phyloP scores from a whole-genome alignment of 129 eudicot species.

The Scalesia atractyloides region DNA sequence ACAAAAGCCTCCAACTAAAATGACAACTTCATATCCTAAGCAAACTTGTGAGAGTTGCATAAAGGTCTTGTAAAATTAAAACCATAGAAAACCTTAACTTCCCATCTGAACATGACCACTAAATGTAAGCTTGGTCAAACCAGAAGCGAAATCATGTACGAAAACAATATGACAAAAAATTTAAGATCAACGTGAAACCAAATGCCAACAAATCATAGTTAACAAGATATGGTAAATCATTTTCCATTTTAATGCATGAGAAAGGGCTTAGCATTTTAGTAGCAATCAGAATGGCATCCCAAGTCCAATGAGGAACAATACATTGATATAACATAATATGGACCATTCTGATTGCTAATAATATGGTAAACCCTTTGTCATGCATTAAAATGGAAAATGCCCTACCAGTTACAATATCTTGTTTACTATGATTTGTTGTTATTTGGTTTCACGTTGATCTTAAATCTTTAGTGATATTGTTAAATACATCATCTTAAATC shows the following conservation, averaged over 20 bases:
- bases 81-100: neutral
- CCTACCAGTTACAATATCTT: too few species aligned
- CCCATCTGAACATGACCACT: conserved; percentile 2
- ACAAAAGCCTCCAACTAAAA: conserved; percentile 16
- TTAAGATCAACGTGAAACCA: neutral
- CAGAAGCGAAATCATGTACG: neutral
- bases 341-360: neutral
- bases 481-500: neutral
- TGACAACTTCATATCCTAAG: conserved; percentile 3
- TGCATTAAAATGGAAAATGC: too few species aligned
- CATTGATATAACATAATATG: neutral
- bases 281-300: neutral
- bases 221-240: neutral
- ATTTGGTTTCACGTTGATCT: neutral
- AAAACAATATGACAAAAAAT: neutral
- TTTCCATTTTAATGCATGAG: neutral
- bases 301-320: neutral
- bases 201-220: neutral
- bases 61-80: neutral
- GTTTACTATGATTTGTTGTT: neutral
- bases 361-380: too few species aligned
- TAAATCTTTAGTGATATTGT: conserved; percentile 4
- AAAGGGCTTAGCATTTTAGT: neutral
- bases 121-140: neutral
- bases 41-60: neutral